A percentile compares a stretch with the other conserved stretches of the same genome.
Evolutionary conservation across 2,329 filamentous ascomycete genomes (phyloP).

Genomic region (Microdochium bolleyi): DNA sequence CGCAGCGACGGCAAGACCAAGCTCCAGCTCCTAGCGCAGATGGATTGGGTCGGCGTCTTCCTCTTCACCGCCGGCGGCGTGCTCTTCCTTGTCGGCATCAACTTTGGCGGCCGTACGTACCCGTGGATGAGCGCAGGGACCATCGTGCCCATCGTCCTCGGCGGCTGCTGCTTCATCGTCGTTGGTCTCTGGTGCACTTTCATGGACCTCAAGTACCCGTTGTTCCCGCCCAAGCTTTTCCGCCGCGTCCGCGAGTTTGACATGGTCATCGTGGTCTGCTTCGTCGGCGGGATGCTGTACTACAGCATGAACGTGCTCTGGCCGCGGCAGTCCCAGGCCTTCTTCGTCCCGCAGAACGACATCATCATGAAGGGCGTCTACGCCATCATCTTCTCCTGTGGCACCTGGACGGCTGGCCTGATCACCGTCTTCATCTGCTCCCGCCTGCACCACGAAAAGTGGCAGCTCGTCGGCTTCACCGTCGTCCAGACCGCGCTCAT

Average conservation of each 20-base stretch:
- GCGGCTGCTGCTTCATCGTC: conserved; percentile 16
- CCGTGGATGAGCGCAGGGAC: conserved; percentile 17
- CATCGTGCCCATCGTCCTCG: conserved; percentile 20
- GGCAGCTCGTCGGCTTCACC: conserved; percentile 25
- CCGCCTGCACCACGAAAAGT: conserved; percentile 23
- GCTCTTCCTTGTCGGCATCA: conserved; percentile 19
- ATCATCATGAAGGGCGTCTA: conserved; percentile 17
- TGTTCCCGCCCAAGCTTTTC: conserved; percentile 21
- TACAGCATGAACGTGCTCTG: conserved; percentile 22
- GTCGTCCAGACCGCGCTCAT: conserved; percentile 24
- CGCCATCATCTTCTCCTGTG: conserved; percentile 17
- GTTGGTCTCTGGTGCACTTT: conserved; percentile 20
- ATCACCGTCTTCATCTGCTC: conserved; percentile 18
- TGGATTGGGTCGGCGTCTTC: conserved; percentile 16
- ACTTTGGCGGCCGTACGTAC: conserved; percentile 19
- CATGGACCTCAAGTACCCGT: conserved; percentile 15
- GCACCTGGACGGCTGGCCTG: conserved; percentile 20
- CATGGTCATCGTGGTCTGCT: conserved; percentile 20
- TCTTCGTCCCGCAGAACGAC: conserved; percentile 13
- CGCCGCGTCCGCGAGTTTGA: conserved; percentile 17
- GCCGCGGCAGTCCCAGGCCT: conserved; percentile 17
- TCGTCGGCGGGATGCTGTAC: conserved; percentile 20
- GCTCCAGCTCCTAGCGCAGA: conserved; percentile 12
- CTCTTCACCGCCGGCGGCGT: conserved; percentile 17
- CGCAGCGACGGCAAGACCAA: conserved; percentile 15